Evolutionary conservation across 192 early-diverging fungal genomes (phyloP), one percentile per base, ranked within the genome.

Genomic region (Chytriomyces sp.): DNA sequence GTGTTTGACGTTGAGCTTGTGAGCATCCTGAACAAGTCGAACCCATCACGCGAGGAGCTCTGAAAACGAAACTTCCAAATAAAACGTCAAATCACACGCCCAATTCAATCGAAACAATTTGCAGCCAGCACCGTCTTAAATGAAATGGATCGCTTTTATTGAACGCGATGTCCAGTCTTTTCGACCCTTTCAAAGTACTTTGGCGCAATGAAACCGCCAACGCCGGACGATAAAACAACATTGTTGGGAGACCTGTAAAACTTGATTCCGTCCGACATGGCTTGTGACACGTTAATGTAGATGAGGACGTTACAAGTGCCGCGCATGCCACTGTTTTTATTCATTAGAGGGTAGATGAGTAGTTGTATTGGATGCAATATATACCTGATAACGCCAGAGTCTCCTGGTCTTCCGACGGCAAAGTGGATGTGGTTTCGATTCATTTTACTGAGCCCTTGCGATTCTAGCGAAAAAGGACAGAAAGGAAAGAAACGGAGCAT

Each of bases 391-490:
- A 96, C 94, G 11, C 81, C 86, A 18, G 79, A 50, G 44, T 92
- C 92, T 3, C 90, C 91, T 5, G 81, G 88, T 67, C 87, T 78
- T 0, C 94, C 94, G 5, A 84, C 66, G 1, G 95, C 93, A 82
- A 94, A 93, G 75, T 98, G 96, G 65, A 98, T 95, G 83, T 98
- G 95, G 45, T 93, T 94, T 50, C 96, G 88, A 44, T 57, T 65
- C 95, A 98, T 98, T 45, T 76, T 82, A 6, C 82, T 89, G 45
- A 97, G 84, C 7, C 95, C 71, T 62, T 73, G 43, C 7, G 13
- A 46, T 73, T 73, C 71, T 62, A 16, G 8, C 8, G 7, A 26
- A 20, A n/a, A 2, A 35, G 0, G 2, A n/a, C n/a, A n/a, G n/a
- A n/a, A n/a, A n/a, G n/a, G 28, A 35, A 35, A 35, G 28, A 35